Percentiles rank a stretch among this genome's conserved stretches.
phyloP scores from a whole-genome alignment of 148 eudicot species.

The Dysphania ambrosioides region DNA sequence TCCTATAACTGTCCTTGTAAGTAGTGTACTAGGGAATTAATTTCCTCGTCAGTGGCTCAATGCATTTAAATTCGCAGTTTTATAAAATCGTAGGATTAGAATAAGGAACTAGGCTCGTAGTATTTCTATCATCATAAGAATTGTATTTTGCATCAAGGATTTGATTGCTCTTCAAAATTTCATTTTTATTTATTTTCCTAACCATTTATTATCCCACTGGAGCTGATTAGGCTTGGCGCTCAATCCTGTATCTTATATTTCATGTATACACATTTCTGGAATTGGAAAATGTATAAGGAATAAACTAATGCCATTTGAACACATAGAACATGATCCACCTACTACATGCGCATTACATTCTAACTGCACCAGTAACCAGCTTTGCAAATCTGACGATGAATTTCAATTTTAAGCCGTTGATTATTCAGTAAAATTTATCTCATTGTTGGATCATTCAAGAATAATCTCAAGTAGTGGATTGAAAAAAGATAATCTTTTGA shows the following conservation, averaged over 20 bases:
- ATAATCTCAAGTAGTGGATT: too few species aligned
- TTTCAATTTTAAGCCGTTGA: too few species aligned
- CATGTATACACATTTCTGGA: background rate
- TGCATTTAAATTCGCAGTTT: background rate
- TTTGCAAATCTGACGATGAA: background rate
- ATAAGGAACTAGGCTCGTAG: constrained; percentile 13
- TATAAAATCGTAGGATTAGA: background rate
- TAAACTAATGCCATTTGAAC: background rate
- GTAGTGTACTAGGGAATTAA: constrained; percentile 44
- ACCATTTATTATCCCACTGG: too few species aligned
- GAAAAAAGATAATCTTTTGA: too few species aligned
- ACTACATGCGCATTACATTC: background rate
- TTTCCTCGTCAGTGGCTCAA: background rate
- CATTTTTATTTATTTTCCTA: too few species aligned
- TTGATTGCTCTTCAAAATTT: background rate
- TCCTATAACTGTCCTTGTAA: constrained; percentile 57
- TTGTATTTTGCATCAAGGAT: background rate
- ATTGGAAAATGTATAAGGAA: background rate
- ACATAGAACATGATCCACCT: background rate
- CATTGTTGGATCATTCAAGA: too few species aligned
- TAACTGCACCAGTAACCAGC: background rate
- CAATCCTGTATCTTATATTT: background rate
- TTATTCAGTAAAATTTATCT: too few species aligned
- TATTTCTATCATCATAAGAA: background rate
- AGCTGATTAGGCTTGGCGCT: background rate